Evolutionary conservation across 257 asterid species (phyloP), one percentile per base, ranked within the genome.

Genomic region (Hygrophila difformis): DNA sequence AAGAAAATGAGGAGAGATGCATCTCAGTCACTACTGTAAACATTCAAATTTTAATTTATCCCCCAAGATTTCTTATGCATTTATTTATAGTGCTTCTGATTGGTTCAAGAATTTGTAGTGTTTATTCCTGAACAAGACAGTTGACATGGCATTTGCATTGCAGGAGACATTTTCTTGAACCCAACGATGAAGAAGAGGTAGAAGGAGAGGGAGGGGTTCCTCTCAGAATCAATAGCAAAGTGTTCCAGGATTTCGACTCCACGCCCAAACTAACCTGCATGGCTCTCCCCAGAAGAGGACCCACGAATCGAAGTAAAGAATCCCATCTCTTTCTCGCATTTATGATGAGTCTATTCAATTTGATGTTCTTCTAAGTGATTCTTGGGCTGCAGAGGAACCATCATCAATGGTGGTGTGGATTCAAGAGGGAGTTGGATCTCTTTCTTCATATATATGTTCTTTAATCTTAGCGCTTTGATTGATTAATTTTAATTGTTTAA

Each of bases 1-100:
- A 42, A 44, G 43, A 66, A 36, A 59, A 78, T 74, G 91, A 81
- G 68, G 70, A 74, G 83, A 70, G 62, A 80, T 34, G 59, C 76
- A 2, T 79, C 94, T 59, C 82, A 52, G 39, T 78, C 87, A 45
- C 41, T 67, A 19, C 58, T 82, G 94, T 79, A 68, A 49, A 41
- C 17, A 8, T n/a, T 26, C 31, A 3, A 41, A 26, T 26, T 26
- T 3, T 26, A 26, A 26, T 26, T 26, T 12, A 19, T 12, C 6
- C 45, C 40, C 29, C 29, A n/a, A n/a, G n/a, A n/a, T n/a, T n/a
- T n/a, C n/a, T n/a, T n/a, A n/a, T n/a, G n/a, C n/a, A n/a, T n/a
- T n/a, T n/a, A n/a, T n/a, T n/a, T 23, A 18, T 5, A 3, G 3
- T 21, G 10, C 15, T 41, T 14, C 6, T 17, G 14, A 14, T 5